phyloP scores from a whole-genome alignment of 2,329 filamentous ascomycete genomes.

The Ramularia collo-cygni region DNA sequence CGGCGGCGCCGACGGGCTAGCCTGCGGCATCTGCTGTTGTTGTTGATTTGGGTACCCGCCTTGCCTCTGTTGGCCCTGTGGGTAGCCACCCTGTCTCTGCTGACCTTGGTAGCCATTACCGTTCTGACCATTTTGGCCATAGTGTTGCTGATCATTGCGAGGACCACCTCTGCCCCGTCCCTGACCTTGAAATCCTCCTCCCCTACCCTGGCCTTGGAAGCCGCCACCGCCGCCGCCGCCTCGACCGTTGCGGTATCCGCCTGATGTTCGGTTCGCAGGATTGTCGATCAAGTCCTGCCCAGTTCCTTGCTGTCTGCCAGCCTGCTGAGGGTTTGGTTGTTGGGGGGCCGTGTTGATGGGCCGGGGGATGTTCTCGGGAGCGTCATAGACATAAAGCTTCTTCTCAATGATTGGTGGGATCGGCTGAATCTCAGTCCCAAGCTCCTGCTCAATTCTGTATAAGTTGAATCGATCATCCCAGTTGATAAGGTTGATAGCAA shows the following conservation, averaged over 20 bases:
- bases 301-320: slow-evolving; percentile 29
- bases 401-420: slow-evolving; percentile 94
- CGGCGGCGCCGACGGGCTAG: slow-evolving; percentile 24
- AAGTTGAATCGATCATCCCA: slow-evolving; percentile 99
- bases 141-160: slow-evolving; percentile 17
- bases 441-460: slow-evolving; percentile 95
- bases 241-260: slow-evolving; percentile 27
- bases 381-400: slow-evolving; percentile 96
- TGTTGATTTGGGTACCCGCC: slow-evolving; percentile 25
- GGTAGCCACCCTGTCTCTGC: slow-evolving; percentile 25
- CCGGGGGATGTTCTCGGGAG: slow-evolving; percentile 87
- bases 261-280: slow-evolving; percentile 28
- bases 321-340: slow-evolving; percentile 21
- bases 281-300: slow-evolving; percentile 29
- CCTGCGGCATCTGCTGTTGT: slow-evolving; percentile 24
- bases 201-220: slow-evolving; percentile 23
- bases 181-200: slow-evolving; percentile 27
- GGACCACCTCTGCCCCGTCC: slow-evolving; percentile 22
- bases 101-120: slow-evolving; percentile 17
- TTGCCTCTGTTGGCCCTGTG: slow-evolving; percentile 21
- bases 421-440: slow-evolving; percentile 96
- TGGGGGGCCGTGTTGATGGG: slow-evolving; percentile 56
- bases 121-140: slow-evolving; percentile 19
- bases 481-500: slow-evolving; percentile 98
- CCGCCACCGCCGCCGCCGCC: slow-evolving; percentile 29